A percentile compares a stretch with the other conserved stretches of the same genome.
Conservation (phyloP, 164 flowering plant genomes). For the Magnolia kwangsiensis region DNA sequence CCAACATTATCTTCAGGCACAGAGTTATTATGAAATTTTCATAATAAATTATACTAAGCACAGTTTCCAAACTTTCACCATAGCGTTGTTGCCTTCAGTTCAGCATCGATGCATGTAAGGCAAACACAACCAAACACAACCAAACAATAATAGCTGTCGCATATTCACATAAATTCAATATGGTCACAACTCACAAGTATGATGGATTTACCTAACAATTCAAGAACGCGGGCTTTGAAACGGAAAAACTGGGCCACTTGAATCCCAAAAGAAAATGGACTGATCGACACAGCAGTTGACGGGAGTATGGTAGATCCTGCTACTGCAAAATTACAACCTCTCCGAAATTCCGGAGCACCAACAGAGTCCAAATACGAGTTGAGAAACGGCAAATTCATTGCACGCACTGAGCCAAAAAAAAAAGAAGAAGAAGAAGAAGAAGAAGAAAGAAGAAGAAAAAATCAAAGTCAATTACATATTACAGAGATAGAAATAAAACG, state of each 20-base stretch:
- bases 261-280: conserved; percentile 83
- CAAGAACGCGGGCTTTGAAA: conserved; percentile 65
- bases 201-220: conserved; percentile 38
- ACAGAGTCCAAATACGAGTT: conserved; percentile 83
- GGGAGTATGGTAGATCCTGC: conserved; percentile 82
- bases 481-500: not conserved
- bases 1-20: too few relatives aligned
- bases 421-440: too few relatives aligned
- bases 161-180: too few relatives aligned
- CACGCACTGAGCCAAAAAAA: conserved; percentile 45
- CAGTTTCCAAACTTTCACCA: too few relatives aligned
- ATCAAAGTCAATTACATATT: not conserved
- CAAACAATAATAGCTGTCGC: too few relatives aligned
- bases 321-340: conserved; percentile 88
- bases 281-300: conserved; percentile 57
- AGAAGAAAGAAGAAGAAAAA: too few relatives aligned
- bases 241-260: conserved; percentile 79
- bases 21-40: too few relatives aligned
- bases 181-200: too few relatives aligned
- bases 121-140: too few relatives aligned
- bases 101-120: too few relatives aligned
- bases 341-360: conserved; percentile 57
- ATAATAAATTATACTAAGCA: too few relatives aligned
- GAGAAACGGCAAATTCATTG: conserved; percentile 70
- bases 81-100: too few relatives aligned